Evolutionary conservation across 768 basidiomycete genomes (phyloP), one percentile per base, ranked within the genome.

Genomic region (Leucogyrophana mollusca): DNA sequence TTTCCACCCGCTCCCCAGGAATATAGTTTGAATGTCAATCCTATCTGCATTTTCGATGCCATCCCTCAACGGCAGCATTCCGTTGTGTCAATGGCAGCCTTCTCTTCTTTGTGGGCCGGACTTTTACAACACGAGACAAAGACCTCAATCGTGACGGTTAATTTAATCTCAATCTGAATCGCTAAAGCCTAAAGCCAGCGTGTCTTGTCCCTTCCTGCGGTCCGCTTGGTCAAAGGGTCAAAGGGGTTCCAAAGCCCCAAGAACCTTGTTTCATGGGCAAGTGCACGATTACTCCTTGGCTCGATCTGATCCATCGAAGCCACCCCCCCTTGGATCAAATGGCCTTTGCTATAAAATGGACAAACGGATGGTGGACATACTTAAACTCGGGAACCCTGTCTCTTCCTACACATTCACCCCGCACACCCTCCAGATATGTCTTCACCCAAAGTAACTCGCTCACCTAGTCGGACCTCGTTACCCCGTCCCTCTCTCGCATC

Each of bases 31-130:
- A 6, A 30, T 30, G 7, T 30, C 6, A 30, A 7, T 30, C 35
- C 35, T 21, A 37, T 37, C 20, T 21, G 35, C 35, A 37, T 37
- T 7, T 21, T 37, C n/a, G n/a, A 49, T 55, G 50, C 35, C 49
- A 46, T 36, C 40, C 34, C 32, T 46, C 39, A 39, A 45, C 43
- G 30, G 51, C 51, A 49, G 32, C 30, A 45, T 32, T 47, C 21
- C 27, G 22, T 45, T 30, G 46, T 40, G 40, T 44, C 36, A 53
- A 47, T 47, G 43, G 27, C 20, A 37, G 43, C 47, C 45, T 49
- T 40, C 55, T 59, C 65, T 65, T 63, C 66, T 62, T 55, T 54
- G 33, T 58, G 47, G 44, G 38, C 51, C 45, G 43, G 49, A 16
- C 58, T 47, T 22, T 50, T 32, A 49, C 61, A 48, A 49, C 61